Base-by-base conservation (phyloP, 1,284 basidiomycete genomes). In the Malassezia yamatoensis region DNA sequence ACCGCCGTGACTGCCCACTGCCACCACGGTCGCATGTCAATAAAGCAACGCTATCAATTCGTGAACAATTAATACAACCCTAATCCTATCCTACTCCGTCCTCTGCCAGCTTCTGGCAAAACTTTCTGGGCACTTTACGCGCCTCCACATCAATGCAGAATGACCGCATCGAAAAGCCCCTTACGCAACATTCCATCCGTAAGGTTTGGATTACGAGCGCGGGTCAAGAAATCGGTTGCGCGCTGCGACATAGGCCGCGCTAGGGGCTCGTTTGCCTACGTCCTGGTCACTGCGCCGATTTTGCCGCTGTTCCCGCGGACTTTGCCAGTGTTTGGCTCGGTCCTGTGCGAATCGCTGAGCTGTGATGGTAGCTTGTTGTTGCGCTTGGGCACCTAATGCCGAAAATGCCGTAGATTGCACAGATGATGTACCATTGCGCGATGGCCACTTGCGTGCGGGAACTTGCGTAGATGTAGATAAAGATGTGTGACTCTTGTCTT, bases 351-450 rank as follows among this genome's bases (percentile, higher is more conserved):
- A 29, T 9, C 34, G 52, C 32, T 11, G 33, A 24, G 52, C 37
- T 11, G 11, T 13, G 24, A 16, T 18, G 9, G 51, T 38, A 24
- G 36, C 46, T 20, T 49, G 24, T 2, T 12, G 7, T 13, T 36
- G 46, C 6, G 37, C 53, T 16, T 29, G 32, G 2, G 47, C 46
- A 18, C 48, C 51, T 16, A 52, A 35, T 8, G 41, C 34, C 5
- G 43, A 45, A 16, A 52, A 46, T 9, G 43, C 51, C 5, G 43
- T 52, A 5, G 16, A 36, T 29, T 46, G 35, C 13, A 52, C 34
- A 4, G 16, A 8, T 1, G 49, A 49, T 36, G 53, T 33, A 3
- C 53, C 46, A 24, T 40, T 51, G 10, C 49, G 48, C 11, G 11
- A 11, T n/a, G 41, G 13, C 41, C 41, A 43, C 5, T 15, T 12